Conservation (phyloP, 768 basidiomycete genomes). For the Rhodosporidiobolus odoratus region DNA sequence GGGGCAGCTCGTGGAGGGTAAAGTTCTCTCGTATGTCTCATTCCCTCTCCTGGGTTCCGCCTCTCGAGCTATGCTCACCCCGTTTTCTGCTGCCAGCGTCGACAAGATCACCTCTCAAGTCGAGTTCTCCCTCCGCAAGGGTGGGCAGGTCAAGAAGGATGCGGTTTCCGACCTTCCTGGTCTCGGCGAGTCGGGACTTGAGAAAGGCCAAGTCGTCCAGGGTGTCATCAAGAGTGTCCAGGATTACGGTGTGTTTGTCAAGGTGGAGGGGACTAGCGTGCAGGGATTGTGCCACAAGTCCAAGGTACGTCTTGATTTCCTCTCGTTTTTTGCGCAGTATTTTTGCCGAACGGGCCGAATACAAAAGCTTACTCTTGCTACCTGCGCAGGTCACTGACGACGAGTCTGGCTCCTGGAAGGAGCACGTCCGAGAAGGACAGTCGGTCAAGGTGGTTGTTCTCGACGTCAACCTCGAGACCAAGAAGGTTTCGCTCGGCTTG, state of each 20-base stretch:
- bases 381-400: constrained; percentile 73
- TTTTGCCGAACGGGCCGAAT: no score
- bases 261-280: constrained; percentile 75
- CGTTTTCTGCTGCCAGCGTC: constrained; percentile 53
- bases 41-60: not conserved
- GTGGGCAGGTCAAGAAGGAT: constrained; percentile 42
- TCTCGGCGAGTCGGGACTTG: constrained; percentile 52
- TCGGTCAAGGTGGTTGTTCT: constrained; percentile 71
- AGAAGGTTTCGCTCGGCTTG: constrained; percentile 71
- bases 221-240: constrained; percentile 76
- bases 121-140: constrained; percentile 76
- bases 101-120: constrained; percentile 67
- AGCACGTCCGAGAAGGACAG: constrained; percentile 79
- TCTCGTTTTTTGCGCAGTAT: not conserved
- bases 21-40: constrained; percentile 63
- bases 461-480: constrained; percentile 67
- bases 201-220: constrained; percentile 71
- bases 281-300: constrained; percentile 92
- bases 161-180: constrained; percentile 32
- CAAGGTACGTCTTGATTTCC: constrained; percentile 55
- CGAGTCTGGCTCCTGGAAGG: constrained; percentile 69
- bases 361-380: not conserved
- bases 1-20: constrained; percentile 80
- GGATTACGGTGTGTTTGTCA: constrained; percentile 86
- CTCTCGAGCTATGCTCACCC: not conserved